Evolutionary conservation across 495 filamentous ascomycete species (phyloP).

Genomic region (Penicilliopsis zonata): DNA sequence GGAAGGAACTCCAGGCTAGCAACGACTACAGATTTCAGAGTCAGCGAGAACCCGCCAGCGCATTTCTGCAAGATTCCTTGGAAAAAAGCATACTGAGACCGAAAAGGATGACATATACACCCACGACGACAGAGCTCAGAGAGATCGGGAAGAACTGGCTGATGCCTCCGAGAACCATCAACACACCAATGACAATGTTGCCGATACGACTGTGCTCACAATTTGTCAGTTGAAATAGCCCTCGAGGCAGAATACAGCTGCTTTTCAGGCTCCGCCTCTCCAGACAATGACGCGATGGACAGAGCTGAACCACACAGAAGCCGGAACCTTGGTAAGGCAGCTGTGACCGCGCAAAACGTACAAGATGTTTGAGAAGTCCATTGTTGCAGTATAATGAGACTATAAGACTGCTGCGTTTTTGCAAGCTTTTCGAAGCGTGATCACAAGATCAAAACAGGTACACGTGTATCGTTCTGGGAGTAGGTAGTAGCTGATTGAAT

Average conservation of each 20-base stretch:
- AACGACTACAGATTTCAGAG: slow-evolving; percentile 27
- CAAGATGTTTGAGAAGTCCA: slow-evolving; percentile 51
- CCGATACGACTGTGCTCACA: slow-evolving; percentile 61
- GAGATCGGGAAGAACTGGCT: slow-evolving; percentile 58
- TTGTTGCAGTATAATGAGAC: slow-evolving; percentile 18
- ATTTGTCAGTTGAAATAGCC: not conserved
- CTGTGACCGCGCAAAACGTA: slow-evolving; percentile 18
- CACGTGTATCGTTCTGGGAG: too few species aligned
- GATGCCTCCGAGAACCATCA: slow-evolving; percentile 87
- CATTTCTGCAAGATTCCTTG: not conserved
- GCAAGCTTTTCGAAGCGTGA: too few species aligned
- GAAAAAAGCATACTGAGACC: slow-evolving; percentile 53
- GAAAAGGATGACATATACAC: slow-evolving; percentile 79
- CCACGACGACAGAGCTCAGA: slow-evolving; percentile 53
- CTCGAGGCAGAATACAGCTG: too few species aligned
- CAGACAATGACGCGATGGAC: not conserved
- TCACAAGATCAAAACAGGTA: too few species aligned
- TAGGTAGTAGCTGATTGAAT: too few species aligned
- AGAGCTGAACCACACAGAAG: not conserved
- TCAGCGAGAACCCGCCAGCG: too few species aligned
- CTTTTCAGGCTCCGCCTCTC: not conserved
- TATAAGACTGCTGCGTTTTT: too few species aligned
- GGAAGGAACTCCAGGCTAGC: slow-evolving; percentile 56
- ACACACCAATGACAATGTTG: slow-evolving; percentile 75
- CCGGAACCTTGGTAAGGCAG: not conserved